Percentiles rank a stretch among this genome's conserved stretches.
These are phyloP conservation scores for Inosperma sp. DNA, from an alignment of 768 basidiomycete species.

Conservation along the genomic window DNA sequence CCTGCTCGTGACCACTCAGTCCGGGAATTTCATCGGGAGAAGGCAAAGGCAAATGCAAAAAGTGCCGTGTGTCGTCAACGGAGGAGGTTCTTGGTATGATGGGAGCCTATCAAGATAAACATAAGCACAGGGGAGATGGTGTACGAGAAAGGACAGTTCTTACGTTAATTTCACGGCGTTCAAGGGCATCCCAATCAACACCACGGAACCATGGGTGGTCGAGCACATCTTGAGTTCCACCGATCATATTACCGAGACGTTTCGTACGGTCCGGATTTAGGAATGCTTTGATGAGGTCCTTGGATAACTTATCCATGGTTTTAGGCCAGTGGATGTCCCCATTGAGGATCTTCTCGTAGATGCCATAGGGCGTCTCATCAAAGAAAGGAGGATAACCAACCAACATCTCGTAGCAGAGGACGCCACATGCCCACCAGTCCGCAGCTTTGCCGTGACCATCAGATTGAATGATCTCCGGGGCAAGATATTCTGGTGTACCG, in stretches of 20 bases:
- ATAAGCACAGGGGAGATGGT: conserved; percentile 9
- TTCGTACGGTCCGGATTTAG: conserved; percentile 89
- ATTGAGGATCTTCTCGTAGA: conserved; percentile 94
- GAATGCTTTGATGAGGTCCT: conserved; percentile 83
- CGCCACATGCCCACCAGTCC: conserved; percentile 99
- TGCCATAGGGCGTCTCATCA: conserved; percentile 95
- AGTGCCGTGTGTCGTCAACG: conserved; percentile 81
- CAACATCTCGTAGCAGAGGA: conserved; percentile 97
- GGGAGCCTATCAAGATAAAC: conserved; percentile 54
- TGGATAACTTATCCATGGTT: conserved; percentile 83
- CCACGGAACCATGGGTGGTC: conserved; percentile 94
- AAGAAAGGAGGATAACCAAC: conserved; percentile 99
- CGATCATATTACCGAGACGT: conserved; percentile 88
- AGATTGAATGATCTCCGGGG: conserved; percentile 96
- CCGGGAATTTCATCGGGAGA: conserved; percentile 77
- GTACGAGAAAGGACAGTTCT: conserved; percentile 22
- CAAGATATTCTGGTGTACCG: conserved; percentile 93
- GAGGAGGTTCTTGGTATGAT: conserved; percentile 81
- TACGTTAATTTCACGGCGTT: conserved; percentile 82
- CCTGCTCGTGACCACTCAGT: conserved; percentile 58
- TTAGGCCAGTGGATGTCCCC: conserved; percentile 89
- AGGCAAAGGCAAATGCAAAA: conserved; percentile 75
- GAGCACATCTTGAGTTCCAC: conserved; percentile 87
- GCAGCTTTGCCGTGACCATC: conserved; percentile 98
- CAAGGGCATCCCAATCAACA: conserved; percentile 87